Evolutionary conservation across 169 alveolate genomes (phyloP).

Genomic region (Cryptosporidium ryanae): DNA sequence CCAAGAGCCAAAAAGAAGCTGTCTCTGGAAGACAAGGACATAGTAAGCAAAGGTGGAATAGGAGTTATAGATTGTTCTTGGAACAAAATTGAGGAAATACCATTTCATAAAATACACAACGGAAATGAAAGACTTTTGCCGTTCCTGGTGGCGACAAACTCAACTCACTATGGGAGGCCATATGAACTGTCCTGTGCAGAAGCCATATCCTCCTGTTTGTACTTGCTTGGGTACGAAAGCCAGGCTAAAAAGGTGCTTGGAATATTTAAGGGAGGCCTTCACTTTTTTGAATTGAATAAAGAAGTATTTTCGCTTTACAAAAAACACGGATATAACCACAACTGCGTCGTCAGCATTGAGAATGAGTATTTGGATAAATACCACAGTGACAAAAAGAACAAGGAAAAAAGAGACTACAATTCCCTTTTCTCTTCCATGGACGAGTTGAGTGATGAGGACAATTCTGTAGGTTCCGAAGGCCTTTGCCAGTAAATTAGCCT

Average conservation of each 20-base stretch:
- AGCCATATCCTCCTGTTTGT: slow-evolving; percentile 94
- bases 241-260: slow-evolving; percentile 86
- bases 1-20: slow-evolving; percentile 87
- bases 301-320: slow-evolving; percentile 83
- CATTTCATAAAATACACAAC: slow-evolving; percentile 80
- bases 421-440: slow-evolving; percentile 6
- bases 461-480: slow-evolving; percentile 4
- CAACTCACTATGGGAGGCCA: slow-evolving; percentile 95
- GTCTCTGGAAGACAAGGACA: slow-evolving; percentile 87
- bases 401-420: slow-evolving; percentile 23
- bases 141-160: slow-evolving; percentile 93
- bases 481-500: too few species aligned
- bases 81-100: slow-evolving; percentile 89
- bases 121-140: slow-evolving; percentile 87
- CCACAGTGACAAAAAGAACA: slow-evolving; percentile 7
- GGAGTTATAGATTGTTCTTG: slow-evolving; percentile 96
- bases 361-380: slow-evolving; percentile 28
- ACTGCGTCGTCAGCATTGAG: slow-evolving; percentile 75
- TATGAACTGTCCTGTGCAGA: slow-evolving; percentile 94
- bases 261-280: slow-evolving; percentile 89
- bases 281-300: slow-evolving; percentile 86
- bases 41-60: slow-evolving; percentile 87
- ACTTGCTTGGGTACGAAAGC: slow-evolving; percentile 85
- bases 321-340: slow-evolving; percentile 76
- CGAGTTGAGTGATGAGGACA: slow-evolving; percentile 14